Evolutionary conservation across 768 basidiomycete species (phyloP).

Genomic region (Dendrothele bispora): DNA sequence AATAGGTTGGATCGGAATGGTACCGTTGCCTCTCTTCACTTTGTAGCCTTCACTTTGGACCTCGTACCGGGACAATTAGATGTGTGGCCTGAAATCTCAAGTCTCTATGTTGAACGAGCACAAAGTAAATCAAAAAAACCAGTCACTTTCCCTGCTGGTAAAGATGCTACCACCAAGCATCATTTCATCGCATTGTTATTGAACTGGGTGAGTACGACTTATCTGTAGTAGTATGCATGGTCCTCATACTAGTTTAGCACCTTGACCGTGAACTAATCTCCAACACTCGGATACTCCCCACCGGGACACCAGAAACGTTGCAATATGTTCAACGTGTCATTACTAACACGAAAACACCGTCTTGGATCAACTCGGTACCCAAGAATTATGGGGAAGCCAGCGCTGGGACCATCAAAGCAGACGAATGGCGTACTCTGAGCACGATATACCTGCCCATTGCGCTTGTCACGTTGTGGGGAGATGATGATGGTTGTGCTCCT

Average conservation of each 20-base stretch:
- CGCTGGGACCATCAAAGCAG: slow-evolving; percentile 35
- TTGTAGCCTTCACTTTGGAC: too few relatives aligned
- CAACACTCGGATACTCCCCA: too few relatives aligned
- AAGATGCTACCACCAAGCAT: not conserved
- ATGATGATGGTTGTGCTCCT: too few relatives aligned
- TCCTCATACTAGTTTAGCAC: too few relatives aligned
- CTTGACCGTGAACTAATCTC: too few relatives aligned
- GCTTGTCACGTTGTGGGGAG: slow-evolving; percentile 29
- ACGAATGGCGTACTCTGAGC: slow-evolving; percentile 29
- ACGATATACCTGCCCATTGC: slow-evolving; percentile 33
- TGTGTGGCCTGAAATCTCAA: not conserved
- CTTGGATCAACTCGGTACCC: slow-evolving; percentile 28
- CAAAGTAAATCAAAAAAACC: not conserved
- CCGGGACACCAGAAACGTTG: not conserved
- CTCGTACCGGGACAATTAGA: not conserved
- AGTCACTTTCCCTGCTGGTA: not conserved
- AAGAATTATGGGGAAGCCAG: slow-evolving; percentile 21
- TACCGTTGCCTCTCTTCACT: too few relatives aligned
- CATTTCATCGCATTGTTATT: too few relatives aligned
- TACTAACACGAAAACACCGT: slow-evolving; percentile 16
- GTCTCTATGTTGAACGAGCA: not conserved
- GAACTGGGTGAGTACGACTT: too few relatives aligned
- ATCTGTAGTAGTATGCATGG: too few relatives aligned
- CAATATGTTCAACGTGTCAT: slow-evolving; percentile 20
- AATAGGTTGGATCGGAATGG: too few relatives aligned